phyloP scores from a whole-genome alignment of 2,329 filamentous ascomycete species.

The Hypoxylon sp. region DNA sequence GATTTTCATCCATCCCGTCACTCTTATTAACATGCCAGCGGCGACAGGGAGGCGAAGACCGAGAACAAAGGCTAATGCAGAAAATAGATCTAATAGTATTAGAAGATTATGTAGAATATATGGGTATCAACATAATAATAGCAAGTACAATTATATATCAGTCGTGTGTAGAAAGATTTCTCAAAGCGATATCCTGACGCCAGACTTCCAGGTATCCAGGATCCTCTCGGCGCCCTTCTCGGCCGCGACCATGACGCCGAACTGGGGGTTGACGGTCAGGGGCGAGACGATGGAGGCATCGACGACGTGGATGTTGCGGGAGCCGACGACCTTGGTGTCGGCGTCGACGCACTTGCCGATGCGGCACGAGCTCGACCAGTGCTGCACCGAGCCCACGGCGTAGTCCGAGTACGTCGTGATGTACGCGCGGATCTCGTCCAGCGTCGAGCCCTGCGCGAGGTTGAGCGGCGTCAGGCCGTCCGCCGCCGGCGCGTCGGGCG shows the following conservation, averaged over 20 bases:
- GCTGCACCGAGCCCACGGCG: conserved; percentile 59
- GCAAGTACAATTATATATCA: not conserved
- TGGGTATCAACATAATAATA: conserved; percentile 4
- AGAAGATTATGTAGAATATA: not conserved
- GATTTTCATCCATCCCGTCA: conserved; percentile 7
- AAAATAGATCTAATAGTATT: not conserved
- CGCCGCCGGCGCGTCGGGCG: conserved; percentile 41
- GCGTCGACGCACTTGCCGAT: conserved; percentile 59
- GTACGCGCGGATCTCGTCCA: conserved; percentile 58
- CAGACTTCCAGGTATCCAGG: conserved; percentile 37
- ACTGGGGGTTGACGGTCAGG: conserved; percentile 62
- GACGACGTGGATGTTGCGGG: conserved; percentile 59
- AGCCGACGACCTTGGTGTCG: conserved; percentile 56
- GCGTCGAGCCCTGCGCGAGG: conserved; percentile 53
- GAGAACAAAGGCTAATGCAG: not conserved
- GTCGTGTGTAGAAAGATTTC: not conserved
- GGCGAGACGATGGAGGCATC: conserved; percentile 59
- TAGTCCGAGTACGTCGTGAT: conserved; percentile 58
- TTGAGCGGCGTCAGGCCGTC: conserved; percentile 57
- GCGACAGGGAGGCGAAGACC: not conserved
- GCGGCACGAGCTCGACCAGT: conserved; percentile 61
- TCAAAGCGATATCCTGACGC: conserved; percentile 5
- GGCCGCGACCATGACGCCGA: conserved; percentile 62
- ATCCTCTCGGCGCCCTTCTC: conserved; percentile 61
- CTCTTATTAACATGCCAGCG: not conserved